Evolutionary conservation across 129 eudicot species (phyloP), one percentile per base, ranked within the genome.

Genomic region (Saposhnikovia divaricata): DNA sequence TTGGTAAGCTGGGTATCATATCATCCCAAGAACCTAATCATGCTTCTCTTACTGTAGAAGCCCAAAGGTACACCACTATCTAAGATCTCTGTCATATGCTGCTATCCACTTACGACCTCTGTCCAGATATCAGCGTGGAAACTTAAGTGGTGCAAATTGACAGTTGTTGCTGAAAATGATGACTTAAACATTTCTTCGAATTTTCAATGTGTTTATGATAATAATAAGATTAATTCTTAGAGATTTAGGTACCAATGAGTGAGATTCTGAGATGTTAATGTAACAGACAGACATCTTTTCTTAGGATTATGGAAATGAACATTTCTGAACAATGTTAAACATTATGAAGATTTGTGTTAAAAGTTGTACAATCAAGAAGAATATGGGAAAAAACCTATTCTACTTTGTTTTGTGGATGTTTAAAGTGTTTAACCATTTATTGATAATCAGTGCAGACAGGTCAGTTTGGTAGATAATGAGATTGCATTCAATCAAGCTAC

Each of bases 401-500:
- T 46, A 46, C 12, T 46, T 46, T 11, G 15, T 46, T 45, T 46
- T 46, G 50, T 46, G 50, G 15, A 46, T 46, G 50, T 46, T 46
- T 2, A 46, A 46, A 46, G 50, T 46, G 50, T 46, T 12, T 55
- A 55, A 55, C 63, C 74, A 89, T 81, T 19, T 92, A 92, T 82
- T 89, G 93, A 83, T 34, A 66, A 31, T 45, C 61, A 39, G 51
- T 86, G 84, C 93, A 91, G 96, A 50, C 93, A 91, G 83, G 89
- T 91, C 75, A 70, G 88, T 23, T 73, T 91, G 76, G 76, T 88
- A 88, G 96, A 91, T 83, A 87, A 91, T 82, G 96, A 91, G 80
- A 88, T 91, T 51, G 82, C 89, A 25, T 91, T 87, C 44, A 91
- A 91, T 46, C 91, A 91, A 81, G 96, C 96, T 59, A 85, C 87